Conservation (phyloP, 2,329 filamentous ascomycete species). For the Neopestalotiopsis clavispora region DNA sequence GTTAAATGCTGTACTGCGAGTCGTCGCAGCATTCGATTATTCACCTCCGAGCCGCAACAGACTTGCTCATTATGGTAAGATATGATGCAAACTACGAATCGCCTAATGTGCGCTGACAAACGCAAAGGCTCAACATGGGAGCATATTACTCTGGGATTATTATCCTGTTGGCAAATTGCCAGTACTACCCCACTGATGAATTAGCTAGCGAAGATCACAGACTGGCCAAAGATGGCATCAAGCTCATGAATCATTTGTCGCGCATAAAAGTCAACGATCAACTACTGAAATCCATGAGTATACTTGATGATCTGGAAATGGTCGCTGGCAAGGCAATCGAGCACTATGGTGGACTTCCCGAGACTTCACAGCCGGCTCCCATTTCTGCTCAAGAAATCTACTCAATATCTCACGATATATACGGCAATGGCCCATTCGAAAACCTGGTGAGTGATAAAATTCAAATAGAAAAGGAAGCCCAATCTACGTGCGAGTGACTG, state of each 20-base stretch:
- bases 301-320: neutral
- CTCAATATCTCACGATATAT: neutral
- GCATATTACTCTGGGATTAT: slow-evolving; percentile 32
- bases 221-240: slow-evolving; percentile 25
- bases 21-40: slow-evolving; percentile 28
- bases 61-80: slow-evolving; percentile 28
- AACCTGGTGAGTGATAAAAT: neutral
- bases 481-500: neutral
- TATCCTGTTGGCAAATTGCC: slow-evolving; percentile 30
- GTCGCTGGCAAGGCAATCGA: neutral
- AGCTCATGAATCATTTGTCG: neutral
- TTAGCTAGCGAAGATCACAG: slow-evolving; percentile 24
- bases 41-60: slow-evolving; percentile 20
- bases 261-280: neutral
- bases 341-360: neutral
- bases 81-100: neutral
- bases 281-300: neutral
- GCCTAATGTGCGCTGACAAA: neutral
- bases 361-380: neutral
- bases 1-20: slow-evolving; percentile 26
- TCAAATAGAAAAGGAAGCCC: neutral
- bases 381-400: neutral
- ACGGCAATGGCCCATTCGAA: neutral
- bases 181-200: slow-evolving; percentile 27
- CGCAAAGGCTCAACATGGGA: slow-evolving; percentile 28